These are phyloP conservation scores for Cutaneotrichosporon mucoides DNA, from an alignment of 1,284 basidiomycete species.

Conservation along the genomic window DNA sequence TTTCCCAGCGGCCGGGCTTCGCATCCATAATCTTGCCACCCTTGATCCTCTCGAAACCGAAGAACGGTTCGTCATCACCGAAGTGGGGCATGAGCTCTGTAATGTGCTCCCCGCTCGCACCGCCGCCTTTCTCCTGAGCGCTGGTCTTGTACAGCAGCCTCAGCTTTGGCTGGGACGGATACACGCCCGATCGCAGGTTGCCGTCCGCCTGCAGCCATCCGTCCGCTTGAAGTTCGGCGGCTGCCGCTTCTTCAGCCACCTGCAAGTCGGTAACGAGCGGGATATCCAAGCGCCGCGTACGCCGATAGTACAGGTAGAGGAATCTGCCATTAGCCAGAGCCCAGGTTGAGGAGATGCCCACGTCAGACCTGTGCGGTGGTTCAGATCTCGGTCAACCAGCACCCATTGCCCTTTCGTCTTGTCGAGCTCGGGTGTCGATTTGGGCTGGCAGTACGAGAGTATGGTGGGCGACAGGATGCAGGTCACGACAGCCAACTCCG, in stretches of 20 bases:
- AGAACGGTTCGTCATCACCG: constrained; percentile 74
- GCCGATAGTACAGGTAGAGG: constrained; percentile 75
- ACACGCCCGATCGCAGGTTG: constrained; percentile 41
- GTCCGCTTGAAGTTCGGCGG: constrained; percentile 25
- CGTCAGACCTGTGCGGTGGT: constrained; percentile 51
- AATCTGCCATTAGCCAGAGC: constrained; percentile 16
- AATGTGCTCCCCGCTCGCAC: constrained; percentile 53
- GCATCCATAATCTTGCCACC: constrained; percentile 55
- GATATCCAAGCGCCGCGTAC: constrained; percentile 61
- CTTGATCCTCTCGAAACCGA: constrained; percentile 69
- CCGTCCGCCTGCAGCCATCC: constrained; percentile 40
- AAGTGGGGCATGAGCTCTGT: constrained; percentile 85
- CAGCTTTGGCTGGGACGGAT: constrained; percentile 54
- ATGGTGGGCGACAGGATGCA: constrained; percentile 63
- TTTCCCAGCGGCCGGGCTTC: constrained; percentile 36
- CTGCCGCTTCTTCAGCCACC: constrained; percentile 31
- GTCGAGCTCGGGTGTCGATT: constrained; percentile 66
- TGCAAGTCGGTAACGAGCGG: constrained; percentile 41
- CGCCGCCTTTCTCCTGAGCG: neutral
- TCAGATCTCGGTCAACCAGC: constrained; percentile 70
- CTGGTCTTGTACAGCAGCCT: constrained; percentile 67
- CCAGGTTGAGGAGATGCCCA: neutral
- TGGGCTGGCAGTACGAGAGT: constrained; percentile 62
- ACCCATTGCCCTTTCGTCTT: constrained; percentile 84
- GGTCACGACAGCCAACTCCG: constrained; percentile 68